Base-by-base conservation (phyloP, 225 moss, liverwort and hornwort genomes). In the Bryum argenteum region DNA sequence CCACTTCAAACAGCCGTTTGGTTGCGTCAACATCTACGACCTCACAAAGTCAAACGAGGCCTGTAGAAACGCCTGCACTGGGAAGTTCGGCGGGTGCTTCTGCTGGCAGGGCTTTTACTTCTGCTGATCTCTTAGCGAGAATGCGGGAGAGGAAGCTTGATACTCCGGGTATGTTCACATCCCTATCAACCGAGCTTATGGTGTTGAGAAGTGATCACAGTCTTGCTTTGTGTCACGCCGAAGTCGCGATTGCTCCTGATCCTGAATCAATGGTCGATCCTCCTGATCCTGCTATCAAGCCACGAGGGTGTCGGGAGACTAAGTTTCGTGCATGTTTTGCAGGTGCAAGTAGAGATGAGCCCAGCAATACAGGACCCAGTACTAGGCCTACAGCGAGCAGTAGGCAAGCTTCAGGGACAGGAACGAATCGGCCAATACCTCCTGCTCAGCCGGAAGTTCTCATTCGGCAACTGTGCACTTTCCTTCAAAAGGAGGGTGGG, bases 91-190 rank as follows among this genome's bases (percentile, higher is more conserved):
- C 84, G 15, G 94, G 93, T 67, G 83, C 83, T 69, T 81, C 89
- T 58, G 91, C 80, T 67, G 91, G 93, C 66, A 90, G 70, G 73
- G 86, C 89, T 17, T 83, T 94, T 73, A 72, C 81, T 62, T 98
- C 97, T 18, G 78, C 75, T 78, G 97, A 91, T 48, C 82, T 98
- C 17, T 78, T 98, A 38, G 83, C 78, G 51, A 85, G 91, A 74
- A 85, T 93, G 90, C 91, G 84, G 47, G 91, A 89, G 68, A 87
- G 91, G 60, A 85, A 75, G 9, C 68, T 76, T 44, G 87, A 82
- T 75, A 75, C 72, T 60, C 51, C 87, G 19, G 89, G 88, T 87
- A 84, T 68, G 14, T 23, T 20, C 57, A 33, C 56, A 12, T 45
- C 57, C 11, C 47, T 57, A 8, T 16, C 45, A 44, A 33, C 15